Base-by-base conservation (phyloP, 2,329 filamentous ascomycete species). In the Berkeleyomyces rouxiae region DNA sequence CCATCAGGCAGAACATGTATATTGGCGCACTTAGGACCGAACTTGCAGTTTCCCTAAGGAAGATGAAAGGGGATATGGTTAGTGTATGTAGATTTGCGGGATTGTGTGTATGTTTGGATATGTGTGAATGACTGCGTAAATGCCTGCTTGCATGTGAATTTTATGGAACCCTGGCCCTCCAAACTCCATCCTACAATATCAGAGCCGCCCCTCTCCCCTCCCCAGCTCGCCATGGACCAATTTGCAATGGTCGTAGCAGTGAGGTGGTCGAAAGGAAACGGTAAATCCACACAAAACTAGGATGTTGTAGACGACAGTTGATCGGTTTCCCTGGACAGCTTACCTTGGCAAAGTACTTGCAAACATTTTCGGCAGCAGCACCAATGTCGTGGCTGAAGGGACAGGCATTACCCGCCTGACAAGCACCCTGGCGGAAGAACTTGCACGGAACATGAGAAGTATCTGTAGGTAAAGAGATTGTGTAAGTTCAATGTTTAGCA, bases 321-420 rank as follows among this genome's bases (percentile, higher is more conserved):
- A 53, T 23, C 33, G 23, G 23, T 23, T 23, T 23, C 2, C 23
- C 23, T 23, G 23, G 23, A 23, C 23, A 23, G 23, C 77, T 69
- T 77, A 95, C 90, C 86, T 97, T 99, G 71, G 91, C 88, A 73
- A 97, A 99, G 77, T 97, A 99, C 76, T 97, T 99, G 85, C 93
- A 99, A 67, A 95, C 84, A 66, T 88, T 91, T 72, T 96, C 90
- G 60, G 87, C 82, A 47, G 90, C 83, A 39, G 85, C 82, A 71
- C 93, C 88, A 67, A 93, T 84, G 67, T 95, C 92, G 76, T 99
- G 93, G 69, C 90, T 89, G 75, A 97, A 99, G 47, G 93, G 93
- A 77, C 93, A 99, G 67, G 91, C 90, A 72, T 88, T 88, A 69
- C 93, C 93, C 64, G 93, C 93, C 80, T 97, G 92, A 74, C 93